Base-by-base conservation (phyloP, 2,329 filamentous ascomycete genomes). In the Diplodia mutila region DNA sequence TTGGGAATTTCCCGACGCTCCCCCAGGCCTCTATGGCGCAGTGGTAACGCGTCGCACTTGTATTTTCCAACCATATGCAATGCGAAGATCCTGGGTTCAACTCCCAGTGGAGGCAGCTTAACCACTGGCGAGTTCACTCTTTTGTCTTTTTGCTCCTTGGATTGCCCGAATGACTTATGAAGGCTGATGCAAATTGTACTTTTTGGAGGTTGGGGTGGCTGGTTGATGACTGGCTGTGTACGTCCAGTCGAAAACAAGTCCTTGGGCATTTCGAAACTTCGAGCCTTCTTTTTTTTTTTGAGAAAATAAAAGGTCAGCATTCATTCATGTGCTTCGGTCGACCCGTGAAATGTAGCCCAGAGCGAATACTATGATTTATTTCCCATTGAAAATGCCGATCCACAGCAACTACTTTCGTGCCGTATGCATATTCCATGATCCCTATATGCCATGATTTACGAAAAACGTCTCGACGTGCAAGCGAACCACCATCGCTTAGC, bases 11-110 rank as follows among this genome's bases (percentile, higher is more conserved):
- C 3, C 32, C 29, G 6, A 42, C 16, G 21, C 57, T 61, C 57
- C 39, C n/a, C 16, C 39, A 27, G 57, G 57, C 57, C 57, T 61
- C 57, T 61, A 61, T 66, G 63, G 63, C 63, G 63, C 63, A 66
- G 63, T 54, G 63, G 63, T 66, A 66, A 66, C 63, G 63, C 63
- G 63, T 66, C 63, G 63, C 63, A 66, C 63, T 66, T 66, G 63
- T 66, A 66, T 57, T 25, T 49, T 16, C 16, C n/a, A 48, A 55
- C 29, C 4, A 49, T 18, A 66, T 66, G 63, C 63, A 66, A 66
- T 66, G 63, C 63, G 63, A 66, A 66, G 63, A 66, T 57, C 63
- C 51, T 66, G 63, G 52, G 63, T 66, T 66, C 63, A 55, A 66
- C 53, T 66, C 63, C 52, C 63, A 66, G 51, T 55, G 63, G 52